phyloP scores from a whole-genome alignment of 805 yeast genomes.

The Saturnispora galanensis region DNA sequence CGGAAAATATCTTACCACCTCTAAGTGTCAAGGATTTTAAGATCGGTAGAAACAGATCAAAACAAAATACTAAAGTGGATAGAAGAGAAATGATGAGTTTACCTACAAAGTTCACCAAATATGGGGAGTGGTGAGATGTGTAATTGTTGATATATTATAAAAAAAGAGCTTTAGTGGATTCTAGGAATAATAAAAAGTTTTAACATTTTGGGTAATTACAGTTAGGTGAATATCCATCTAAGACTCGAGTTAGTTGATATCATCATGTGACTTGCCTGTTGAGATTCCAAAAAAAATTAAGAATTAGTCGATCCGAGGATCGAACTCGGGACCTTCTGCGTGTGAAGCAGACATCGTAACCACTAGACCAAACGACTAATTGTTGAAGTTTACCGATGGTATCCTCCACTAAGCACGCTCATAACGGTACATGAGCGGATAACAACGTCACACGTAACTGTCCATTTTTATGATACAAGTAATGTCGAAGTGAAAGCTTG shows the following conservation, averaged over 20 bases:
- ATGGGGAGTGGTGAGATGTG: conserved; percentile 21
- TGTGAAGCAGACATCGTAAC: conserved; percentile 34
- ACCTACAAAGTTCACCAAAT: conserved; percentile 24
- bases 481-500: no score
- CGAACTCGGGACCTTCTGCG: conserved; percentile 35
- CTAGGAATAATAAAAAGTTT: no score
- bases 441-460: no score
- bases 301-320: conserved; percentile 26
- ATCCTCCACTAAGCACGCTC: no score
- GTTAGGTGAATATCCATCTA: no score
- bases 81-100: conserved; percentile 23
- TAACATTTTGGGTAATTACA: no score
- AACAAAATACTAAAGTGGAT: conserved; percentile 9
- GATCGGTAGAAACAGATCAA: conserved; percentile 20
- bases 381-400: background rate
- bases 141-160: background rate
- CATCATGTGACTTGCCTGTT: background rate
- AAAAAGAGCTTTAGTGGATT: no score
- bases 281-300: background rate
- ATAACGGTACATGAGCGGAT: no score
- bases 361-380: conserved; percentile 32
- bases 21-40: conserved; percentile 23
- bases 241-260: no score
- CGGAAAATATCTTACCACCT: conserved; percentile 10
- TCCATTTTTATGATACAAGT: no score